These are phyloP conservation scores for Stagonosporopsis rhizophila DNA, from an alignment of 2,329 filamentous ascomycete species.

Conservation along the genomic window DNA sequence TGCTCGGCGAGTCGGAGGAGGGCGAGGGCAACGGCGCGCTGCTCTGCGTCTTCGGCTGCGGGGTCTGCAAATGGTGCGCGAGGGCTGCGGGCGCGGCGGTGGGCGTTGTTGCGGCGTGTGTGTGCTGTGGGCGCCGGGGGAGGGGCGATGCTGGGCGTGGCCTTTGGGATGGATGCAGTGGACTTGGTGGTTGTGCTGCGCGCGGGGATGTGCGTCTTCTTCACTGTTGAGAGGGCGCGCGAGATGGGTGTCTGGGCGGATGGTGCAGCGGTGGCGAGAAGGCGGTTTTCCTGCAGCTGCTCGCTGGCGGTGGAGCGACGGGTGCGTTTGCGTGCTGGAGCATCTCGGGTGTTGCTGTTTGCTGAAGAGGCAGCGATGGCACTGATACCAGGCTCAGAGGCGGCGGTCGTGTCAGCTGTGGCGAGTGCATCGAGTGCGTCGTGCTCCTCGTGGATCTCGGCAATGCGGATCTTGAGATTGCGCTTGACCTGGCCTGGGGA, in stretches of 20 bases:
- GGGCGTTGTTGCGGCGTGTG: neutral
- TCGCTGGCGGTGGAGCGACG: too few species aligned
- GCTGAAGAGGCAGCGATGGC: neutral
- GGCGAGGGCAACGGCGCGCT: neutral
- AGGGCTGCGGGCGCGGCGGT: too few species aligned
- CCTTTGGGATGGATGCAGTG: neutral
- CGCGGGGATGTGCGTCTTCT: neutral
- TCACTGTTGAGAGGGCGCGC: neutral
- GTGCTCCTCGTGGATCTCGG: neutral
- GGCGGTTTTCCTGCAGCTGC: neutral
- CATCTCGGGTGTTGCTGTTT: neutral
- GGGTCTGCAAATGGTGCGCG: too few species aligned
- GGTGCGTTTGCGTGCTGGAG: too few species aligned
- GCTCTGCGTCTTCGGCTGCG: neutral
- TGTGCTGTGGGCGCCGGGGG: too few species aligned
- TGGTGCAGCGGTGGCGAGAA: too few species aligned
- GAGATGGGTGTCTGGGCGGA: neutral
- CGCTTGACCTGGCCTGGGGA: conserved; percentile 7
- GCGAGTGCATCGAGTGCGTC: neutral
- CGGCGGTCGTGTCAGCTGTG: too few species aligned
- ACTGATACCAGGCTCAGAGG: neutral
- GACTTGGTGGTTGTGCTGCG: neutral
- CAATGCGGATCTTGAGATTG: neutral
- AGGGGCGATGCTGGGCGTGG: too few species aligned
- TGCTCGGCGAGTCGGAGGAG: neutral